Evolutionary conservation across 768 basidiomycete genomes (phyloP).

Genomic region (Trichaptum fuscoviolaceum): DNA sequence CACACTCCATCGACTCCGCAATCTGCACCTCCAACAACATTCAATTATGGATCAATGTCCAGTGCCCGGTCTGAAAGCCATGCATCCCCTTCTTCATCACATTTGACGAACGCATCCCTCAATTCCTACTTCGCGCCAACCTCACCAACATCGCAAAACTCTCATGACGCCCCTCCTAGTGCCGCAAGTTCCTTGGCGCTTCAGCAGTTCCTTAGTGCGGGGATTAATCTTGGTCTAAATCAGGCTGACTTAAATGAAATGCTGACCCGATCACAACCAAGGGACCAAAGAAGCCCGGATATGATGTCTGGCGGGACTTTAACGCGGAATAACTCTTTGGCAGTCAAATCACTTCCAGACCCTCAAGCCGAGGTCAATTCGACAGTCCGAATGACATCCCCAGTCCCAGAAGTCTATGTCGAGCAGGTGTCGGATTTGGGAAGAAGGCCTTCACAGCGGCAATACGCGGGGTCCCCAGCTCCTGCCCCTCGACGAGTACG

Average conservation of each 20-base stretch:
- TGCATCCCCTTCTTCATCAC: not conserved
- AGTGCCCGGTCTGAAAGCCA: not conserved
- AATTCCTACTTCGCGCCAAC: not conserved
- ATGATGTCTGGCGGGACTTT: conserved; percentile 39
- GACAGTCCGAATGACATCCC: conserved; percentile 22
- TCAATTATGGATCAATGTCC: not conserved
- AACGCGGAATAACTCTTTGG: conserved; percentile 38
- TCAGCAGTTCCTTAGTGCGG: conserved; percentile 72
- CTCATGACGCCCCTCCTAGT: conserved; percentile 12
- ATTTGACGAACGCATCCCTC: not conserved
- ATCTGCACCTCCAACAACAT: conserved; percentile 20
- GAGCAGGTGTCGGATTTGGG: conserved; percentile 3
- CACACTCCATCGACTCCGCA: conserved; percentile 9
- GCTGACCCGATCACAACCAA: conserved; percentile 64
- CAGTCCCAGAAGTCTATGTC: conserved; percentile 10
- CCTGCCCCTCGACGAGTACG: conserved; percentile 31
- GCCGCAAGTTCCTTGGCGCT: conserved; percentile 38
- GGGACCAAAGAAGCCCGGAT: conserved; percentile 29
- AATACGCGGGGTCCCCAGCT: not conserved
- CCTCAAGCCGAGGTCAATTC: conserved; percentile 16
- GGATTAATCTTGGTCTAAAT: conserved; percentile 69
- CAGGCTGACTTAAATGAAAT: conserved; percentile 65
- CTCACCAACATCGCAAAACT: not conserved
- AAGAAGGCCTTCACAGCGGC: conserved; percentile 3
- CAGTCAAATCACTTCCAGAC: conserved; percentile 24